Conservation (phyloP, 768 basidiomycete genomes). For the Russula sp. region DNA sequence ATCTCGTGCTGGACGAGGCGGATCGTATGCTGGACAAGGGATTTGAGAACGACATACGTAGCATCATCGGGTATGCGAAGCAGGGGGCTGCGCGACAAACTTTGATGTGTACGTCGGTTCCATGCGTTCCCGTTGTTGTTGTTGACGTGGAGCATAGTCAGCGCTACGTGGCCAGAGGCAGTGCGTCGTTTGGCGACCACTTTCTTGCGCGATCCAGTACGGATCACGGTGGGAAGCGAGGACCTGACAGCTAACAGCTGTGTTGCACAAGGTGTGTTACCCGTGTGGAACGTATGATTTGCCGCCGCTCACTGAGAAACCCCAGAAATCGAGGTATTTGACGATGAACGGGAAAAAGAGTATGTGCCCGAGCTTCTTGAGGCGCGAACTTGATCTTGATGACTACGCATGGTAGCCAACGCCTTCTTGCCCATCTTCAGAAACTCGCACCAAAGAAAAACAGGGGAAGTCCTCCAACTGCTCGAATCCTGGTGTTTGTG, state of each 20-base stretch:
- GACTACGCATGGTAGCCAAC: constrained; percentile 44
- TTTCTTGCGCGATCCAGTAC: constrained; percentile 80
- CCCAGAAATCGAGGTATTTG: constrained; percentile 79
- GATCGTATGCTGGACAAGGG: constrained; percentile 98
- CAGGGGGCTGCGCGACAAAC: constrained; percentile 75
- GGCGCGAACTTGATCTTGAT: neutral
- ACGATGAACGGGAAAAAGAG: constrained; percentile 84
- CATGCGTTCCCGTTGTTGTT: neutral
- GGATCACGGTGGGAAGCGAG: constrained; percentile 93
- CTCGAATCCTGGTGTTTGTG: constrained; percentile 87
- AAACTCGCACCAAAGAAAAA: constrained; percentile 59
- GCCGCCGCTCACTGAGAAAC: neutral
- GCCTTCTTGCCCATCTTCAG: constrained; percentile 56
- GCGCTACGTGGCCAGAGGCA: constrained; percentile 97
- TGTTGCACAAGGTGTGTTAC: constrained; percentile 65
- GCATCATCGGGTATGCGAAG: constrained; percentile 76
- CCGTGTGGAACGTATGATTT: neutral
- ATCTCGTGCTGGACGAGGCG: constrained; percentile 95
- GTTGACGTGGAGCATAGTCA: constrained; percentile 51
- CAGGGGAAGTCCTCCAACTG: constrained; percentile 52
- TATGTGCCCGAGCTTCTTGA: constrained; percentile 38
- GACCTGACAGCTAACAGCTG: constrained; percentile 92
- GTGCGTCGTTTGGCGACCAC: constrained; percentile 85
- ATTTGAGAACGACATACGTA: constrained; percentile 95
- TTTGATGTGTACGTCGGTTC: constrained; percentile 74